These are phyloP conservation scores for Odontarrhena argentea DNA, from an alignment of 345 rosid species.

Conservation along the genomic window DNA sequence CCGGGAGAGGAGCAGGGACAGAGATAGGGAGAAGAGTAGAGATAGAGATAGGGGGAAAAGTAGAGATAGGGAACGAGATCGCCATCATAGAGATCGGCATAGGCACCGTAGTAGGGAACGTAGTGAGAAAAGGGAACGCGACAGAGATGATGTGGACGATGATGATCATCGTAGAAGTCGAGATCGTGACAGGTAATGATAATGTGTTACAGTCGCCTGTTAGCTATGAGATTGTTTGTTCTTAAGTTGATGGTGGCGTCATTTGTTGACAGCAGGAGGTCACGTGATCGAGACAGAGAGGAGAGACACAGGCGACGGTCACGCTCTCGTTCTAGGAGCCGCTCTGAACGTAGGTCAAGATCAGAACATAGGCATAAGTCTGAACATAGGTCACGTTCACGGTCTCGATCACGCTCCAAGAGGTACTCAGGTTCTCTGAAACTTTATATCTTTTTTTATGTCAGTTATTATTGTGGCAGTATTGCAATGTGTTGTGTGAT, in stretches of 20 bases:
- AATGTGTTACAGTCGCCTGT: not conserved
- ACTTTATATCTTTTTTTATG: not conserved
- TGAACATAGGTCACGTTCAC: conserved; percentile 46
- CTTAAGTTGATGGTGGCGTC: conserved; percentile 23
- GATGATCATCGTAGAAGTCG: conserved; percentile 59
- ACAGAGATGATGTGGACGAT: conserved; percentile 66
- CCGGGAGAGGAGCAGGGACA: conserved; percentile 27
- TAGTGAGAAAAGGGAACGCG: conserved; percentile 72
- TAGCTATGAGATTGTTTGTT: not conserved
- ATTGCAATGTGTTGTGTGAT: conserved; percentile 10
- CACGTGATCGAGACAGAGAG: conserved; percentile 74
- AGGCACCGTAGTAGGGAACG: conserved; percentile 64
- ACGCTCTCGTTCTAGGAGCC: conserved; percentile 61
- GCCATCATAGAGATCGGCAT: conserved; percentile 59
- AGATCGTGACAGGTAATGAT: conserved; percentile 67
- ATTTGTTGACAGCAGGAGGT: conserved; percentile 52
- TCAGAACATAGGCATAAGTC: conserved; percentile 50
- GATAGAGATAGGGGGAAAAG: conserved; percentile 44
- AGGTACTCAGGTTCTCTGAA: conserved; percentile 53
- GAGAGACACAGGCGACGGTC: conserved; percentile 61
- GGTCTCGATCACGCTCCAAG: conserved; percentile 85
- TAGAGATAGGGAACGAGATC: conserved; percentile 43
- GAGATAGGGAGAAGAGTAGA: conserved; percentile 40
- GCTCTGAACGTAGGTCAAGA: conserved; percentile 76
- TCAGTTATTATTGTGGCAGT: not conserved